Evolutionary conservation across 441 rosid species (phyloP).

Genomic region (Kokia cookei): DNA sequence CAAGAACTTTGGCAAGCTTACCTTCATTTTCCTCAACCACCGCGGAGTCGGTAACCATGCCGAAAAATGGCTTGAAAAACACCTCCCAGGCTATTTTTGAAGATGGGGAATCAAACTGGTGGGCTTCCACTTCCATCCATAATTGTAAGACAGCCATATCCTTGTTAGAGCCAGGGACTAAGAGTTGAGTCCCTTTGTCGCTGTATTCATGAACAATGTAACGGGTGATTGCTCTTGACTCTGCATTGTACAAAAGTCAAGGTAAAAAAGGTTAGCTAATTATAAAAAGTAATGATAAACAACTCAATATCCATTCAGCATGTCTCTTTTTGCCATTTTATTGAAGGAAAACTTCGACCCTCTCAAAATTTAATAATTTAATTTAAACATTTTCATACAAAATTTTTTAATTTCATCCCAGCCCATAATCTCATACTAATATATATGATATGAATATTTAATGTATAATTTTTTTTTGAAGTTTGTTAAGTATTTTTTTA

Average conservation of each 20-base stretch:
- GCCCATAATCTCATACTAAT: too few relatives aligned
- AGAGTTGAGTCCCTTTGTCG: constrained; percentile 43
- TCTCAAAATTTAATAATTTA: too few relatives aligned
- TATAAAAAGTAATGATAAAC: too few relatives aligned
- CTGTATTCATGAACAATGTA: constrained; percentile 44
- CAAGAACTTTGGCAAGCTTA: constrained; percentile 53
- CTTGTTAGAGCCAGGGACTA: constrained; percentile 20
- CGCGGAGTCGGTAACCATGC: constrained; percentile 34
- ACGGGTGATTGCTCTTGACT: constrained; percentile 65
- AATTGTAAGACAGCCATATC: constrained; percentile 25
- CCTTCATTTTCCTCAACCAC: constrained; percentile 45
- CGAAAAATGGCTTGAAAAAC: constrained; percentile 34
- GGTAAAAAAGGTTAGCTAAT: too few relatives aligned
- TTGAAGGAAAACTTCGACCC: too few relatives aligned
- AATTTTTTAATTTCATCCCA: too few relatives aligned
- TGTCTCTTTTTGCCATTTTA: too few relatives aligned
- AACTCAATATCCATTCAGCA: too few relatives aligned
- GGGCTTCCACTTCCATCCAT: constrained; percentile 67
- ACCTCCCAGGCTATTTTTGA: constrained; percentile 53
- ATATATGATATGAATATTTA: too few relatives aligned
- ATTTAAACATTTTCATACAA: too few relatives aligned
- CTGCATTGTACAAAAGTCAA: constrained; percentile 19
- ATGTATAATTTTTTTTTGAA: too few relatives aligned
- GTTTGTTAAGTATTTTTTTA: too few relatives aligned
- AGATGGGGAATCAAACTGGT: constrained; percentile 47